Conservation (phyloP, 305 asterid genomes). For the Rubia occidens region DNA sequence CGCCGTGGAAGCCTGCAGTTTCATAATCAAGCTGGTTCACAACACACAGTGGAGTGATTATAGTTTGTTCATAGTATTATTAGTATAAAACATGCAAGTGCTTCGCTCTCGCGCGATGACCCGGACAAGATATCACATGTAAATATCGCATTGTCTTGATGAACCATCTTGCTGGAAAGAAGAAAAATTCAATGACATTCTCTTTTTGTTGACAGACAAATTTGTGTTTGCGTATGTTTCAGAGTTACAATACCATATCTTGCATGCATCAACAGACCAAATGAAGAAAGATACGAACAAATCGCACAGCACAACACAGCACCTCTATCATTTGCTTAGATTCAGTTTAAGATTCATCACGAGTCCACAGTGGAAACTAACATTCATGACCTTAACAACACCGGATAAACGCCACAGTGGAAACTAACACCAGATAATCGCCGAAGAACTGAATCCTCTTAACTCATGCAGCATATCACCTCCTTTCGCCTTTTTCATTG, state of each 20-base stretch:
- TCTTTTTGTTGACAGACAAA: slow-evolving; percentile 2
- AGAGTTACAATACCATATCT: neutral
- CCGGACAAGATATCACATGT: slow-evolving; percentile 19
- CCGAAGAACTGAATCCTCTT: neutral
- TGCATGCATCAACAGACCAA: neutral
- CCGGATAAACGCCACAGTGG: no score
- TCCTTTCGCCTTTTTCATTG: neutral
- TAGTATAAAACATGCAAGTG: slow-evolving; percentile 12
- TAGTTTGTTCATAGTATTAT: slow-evolving; percentile 14
- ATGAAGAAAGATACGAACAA: neutral
- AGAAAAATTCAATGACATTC: slow-evolving; percentile 18
- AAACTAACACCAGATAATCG: no score
- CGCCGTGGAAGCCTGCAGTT: slow-evolving; percentile 13
- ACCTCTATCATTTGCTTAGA: no score
- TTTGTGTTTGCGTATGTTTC: neutral
- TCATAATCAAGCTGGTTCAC: slow-evolving; percentile 8
- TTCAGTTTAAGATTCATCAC: neutral
- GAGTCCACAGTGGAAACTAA: no score
- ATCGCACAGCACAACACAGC: neutral
- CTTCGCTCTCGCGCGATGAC: slow-evolving; percentile 13
- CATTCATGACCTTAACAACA: no score
- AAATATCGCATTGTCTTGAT: slow-evolving; percentile 28
- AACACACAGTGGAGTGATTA: slow-evolving; percentile 2
- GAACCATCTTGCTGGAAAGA: slow-evolving; percentile 21
- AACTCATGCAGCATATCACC: neutral